A percentile compares a stretch with the other conserved stretches of the same genome.
phyloP scores from a whole-genome alignment of 305 asterid species.

The Rubia tinctorum region DNA sequence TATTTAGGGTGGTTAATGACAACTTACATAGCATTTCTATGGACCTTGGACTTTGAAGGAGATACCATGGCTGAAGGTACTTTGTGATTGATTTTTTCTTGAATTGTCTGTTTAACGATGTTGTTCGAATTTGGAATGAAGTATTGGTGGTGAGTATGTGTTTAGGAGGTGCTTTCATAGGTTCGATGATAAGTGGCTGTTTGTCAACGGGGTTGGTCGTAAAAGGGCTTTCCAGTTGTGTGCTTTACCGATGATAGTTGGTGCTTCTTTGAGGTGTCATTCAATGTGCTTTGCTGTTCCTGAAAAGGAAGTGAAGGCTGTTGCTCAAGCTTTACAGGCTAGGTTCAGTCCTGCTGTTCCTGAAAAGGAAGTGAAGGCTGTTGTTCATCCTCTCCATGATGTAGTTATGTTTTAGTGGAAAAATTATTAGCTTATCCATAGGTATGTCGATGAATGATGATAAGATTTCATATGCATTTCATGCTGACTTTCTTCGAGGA shows the following conservation, averaged over 20 bases:
- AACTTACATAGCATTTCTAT: conserved; percentile 84
- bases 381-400: neutral
- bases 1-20: conserved; percentile 81
- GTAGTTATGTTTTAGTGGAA: neutral
- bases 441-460: neutral
- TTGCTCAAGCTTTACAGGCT: conserved; percentile 78
- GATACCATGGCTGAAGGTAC: conserved; percentile 93
- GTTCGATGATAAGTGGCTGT: conserved; percentile 81
- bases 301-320: conserved; percentile 88
- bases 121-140: conserved; percentile 28
- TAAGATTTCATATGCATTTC: neutral
- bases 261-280: conserved; percentile 88
- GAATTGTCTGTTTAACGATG: conserved; percentile 11
- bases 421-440: neutral
- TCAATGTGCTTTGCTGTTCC: conserved; percentile 99
- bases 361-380: neutral
- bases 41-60: conserved; percentile 82
- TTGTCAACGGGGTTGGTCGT: conserved; percentile 81
- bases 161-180: conserved; percentile 89
- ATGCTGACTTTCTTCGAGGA: neutral
- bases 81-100: conserved; percentile 9
- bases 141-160: conserved; percentile 96
- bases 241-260: conserved; percentile 84
- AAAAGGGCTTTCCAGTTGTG: conserved; percentile 80
- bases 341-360: too few relatives aligned